Conservation (phyloP, 768 basidiomycete genomes). For the Tylopilus cervinicoccineus region DNA sequence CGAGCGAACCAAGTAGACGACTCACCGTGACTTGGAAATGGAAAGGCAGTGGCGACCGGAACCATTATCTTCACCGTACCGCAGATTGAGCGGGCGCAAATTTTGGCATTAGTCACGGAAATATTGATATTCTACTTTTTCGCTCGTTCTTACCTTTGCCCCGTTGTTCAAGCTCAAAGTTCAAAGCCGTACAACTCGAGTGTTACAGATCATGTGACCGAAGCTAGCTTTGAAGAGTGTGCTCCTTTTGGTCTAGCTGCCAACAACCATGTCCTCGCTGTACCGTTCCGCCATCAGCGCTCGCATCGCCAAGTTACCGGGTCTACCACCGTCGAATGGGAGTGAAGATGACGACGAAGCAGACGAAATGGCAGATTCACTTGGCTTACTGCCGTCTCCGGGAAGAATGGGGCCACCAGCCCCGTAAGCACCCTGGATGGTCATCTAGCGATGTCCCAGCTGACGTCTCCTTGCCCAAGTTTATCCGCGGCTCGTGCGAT, state of each 20-base stretch:
- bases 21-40: no score
- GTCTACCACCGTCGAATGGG: conserved; percentile 41
- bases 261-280: conserved; percentile 56
- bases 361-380: conserved; percentile 51
- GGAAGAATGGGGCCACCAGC: conserved; percentile 56
- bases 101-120: no score
- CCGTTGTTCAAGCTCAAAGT: no score
- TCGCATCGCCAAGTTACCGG: conserved; percentile 70
- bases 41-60: no score
- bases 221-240: background rate
- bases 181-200: no score
- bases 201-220: conserved; percentile 3
- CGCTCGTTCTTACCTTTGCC: no score
- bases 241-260: background rate
- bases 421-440: conserved; percentile 42
- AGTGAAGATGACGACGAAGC: conserved; percentile 39
- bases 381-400: conserved; percentile 55
- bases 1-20: no score
- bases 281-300: conserved; percentile 76
- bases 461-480: conserved; percentile 14
- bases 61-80: no score
- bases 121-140: no score
- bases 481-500: conserved; percentile 28
- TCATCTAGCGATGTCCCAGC: conserved; percentile 11
- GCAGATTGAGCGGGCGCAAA: no score